Base-by-base conservation (phyloP, 2,329 filamentous ascomycete species). In the Triangularia setosa region DNA sequence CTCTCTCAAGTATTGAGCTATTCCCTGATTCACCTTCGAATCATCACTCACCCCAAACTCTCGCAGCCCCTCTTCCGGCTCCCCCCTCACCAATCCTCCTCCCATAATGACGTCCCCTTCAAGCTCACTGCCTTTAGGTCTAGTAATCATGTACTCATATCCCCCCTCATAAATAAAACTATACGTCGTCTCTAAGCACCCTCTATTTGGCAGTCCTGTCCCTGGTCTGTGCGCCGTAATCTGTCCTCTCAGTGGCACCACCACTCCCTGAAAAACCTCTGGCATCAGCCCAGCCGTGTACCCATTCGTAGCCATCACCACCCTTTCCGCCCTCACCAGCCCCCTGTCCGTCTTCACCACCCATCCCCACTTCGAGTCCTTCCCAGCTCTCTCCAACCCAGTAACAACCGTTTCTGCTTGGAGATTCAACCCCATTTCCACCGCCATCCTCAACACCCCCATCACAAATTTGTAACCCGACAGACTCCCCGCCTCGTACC, bases 131-230 rank as follows among this genome's bases (percentile, higher is more conserved):
- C 79, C 79, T n/a, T 77, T 73, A 0, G 82, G 82, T 1, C 85
- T 79, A 1, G 84, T 80, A 8, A 90, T 83, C 80, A 90, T 85
- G 73, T 90, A 91, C 65, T 90, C 88, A 70, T 87, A 90, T 0
- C 87, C 85, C 52, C 52, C 75, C 1, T 79, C 77, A 70, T 86
- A 87, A 25, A 88, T 83, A 68, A 90, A 87, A 21, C 81, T 87
- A 69, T 87, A 89, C 1, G 86, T 87, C 1, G 78, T 80, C 5
- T 75, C 72, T 27, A 86, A 70, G 11, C 66, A 65, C 7, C 79
- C 76, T 0, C 67, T 72, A 1, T 62, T 64, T 2, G 80, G 78
- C 67, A 80, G 74, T 3, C 59, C 68, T 70, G 66, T 55, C 11
- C 79, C 73, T 57, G 76, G 68, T 23, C 75, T 60, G 52, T 78